These are phyloP conservation scores for Cytospora paraplurivora DNA, from an alignment of 2,329 filamentous ascomycete genomes.

Conservation along the genomic window DNA sequence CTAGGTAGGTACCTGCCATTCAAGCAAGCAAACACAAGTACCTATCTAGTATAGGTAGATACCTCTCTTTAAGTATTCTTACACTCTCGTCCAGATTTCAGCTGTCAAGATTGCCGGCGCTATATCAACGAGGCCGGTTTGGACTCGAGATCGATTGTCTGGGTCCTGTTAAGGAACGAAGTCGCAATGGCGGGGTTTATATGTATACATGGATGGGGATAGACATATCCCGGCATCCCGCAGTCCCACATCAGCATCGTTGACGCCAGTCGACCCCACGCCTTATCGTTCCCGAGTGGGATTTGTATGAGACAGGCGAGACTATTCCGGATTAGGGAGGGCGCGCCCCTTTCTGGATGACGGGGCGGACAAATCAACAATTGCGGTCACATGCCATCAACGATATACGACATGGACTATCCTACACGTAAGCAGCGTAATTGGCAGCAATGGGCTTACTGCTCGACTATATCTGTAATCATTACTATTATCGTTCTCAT, in stretches of 20 bases:
- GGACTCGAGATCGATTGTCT: background rate
- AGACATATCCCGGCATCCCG: background rate
- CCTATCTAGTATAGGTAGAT: background rate
- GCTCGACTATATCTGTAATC: no score
- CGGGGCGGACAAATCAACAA: background rate
- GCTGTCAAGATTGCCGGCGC: background rate
- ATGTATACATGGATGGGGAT: conserved; percentile 5
- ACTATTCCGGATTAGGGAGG: background rate
- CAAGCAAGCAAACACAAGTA: background rate
- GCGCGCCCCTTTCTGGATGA: background rate
- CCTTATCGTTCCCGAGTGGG: conserved; percentile 18
- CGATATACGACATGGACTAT: background rate
- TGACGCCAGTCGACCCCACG: conserved; percentile 14
- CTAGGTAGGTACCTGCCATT: no score
- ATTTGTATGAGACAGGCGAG: background rate
- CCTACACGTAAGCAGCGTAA: no score
- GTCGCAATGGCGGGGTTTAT: conserved; percentile 10
- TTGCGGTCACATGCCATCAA: background rate
- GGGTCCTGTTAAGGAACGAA: background rate
- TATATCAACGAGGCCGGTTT: no score
- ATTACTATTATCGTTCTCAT: no score
- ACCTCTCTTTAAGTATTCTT: background rate
- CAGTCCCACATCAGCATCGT: conserved; percentile 17
- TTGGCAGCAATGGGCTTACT: no score
- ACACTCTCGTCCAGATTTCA: background rate